These are phyloP conservation scores for Cladosporium sp. DNA, from an alignment of 2,329 filamentous ascomycete genomes.

Conservation along the genomic window DNA sequence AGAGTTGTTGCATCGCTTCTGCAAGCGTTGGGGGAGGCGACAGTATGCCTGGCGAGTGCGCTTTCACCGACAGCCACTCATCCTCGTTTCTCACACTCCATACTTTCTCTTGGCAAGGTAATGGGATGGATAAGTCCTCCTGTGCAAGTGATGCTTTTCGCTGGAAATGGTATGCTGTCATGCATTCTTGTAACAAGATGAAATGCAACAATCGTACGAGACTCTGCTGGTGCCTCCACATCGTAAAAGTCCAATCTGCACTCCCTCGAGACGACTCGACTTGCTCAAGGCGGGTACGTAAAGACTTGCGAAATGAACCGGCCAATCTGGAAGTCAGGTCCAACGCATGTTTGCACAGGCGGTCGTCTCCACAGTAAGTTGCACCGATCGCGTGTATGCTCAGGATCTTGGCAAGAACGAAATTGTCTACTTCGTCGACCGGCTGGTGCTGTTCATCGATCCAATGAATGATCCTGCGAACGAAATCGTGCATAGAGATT, in stretches of 20 bases:
- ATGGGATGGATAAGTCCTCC: conserved; percentile 18
- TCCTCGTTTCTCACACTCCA: conserved; percentile 23
- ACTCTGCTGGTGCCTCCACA: neutral
- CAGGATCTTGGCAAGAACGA: conserved; percentile 15
- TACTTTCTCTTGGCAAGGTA: conserved; percentile 25
- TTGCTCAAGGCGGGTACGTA: neutral
- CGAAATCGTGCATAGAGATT: conserved; percentile 19
- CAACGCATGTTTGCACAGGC: conserved; percentile 5
- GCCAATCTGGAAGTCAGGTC: neutral
- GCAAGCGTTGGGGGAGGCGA: conserved; percentile 31
- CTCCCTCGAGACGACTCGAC: neutral
- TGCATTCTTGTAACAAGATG: conserved; percentile 18
- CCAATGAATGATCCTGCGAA: conserved; percentile 10
- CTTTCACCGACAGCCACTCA: conserved; percentile 20
- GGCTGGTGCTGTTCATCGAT: neutral
- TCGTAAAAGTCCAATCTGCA: neutral
- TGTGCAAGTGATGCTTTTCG: conserved; percentile 15
- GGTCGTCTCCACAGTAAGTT: conserved; percentile 18
- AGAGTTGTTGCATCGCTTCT: conserved; percentile 43
- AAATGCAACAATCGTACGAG: conserved; percentile 20
- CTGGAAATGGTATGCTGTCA: conserved; percentile 16
- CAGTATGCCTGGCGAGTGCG: conserved; percentile 14
- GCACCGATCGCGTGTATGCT: conserved; percentile 16
- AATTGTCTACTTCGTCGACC: conserved; percentile 1
- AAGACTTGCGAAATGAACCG: neutral